Conservation (phyloP, 495 filamentous ascomycete genomes). For the Penicillium coffeae region DNA sequence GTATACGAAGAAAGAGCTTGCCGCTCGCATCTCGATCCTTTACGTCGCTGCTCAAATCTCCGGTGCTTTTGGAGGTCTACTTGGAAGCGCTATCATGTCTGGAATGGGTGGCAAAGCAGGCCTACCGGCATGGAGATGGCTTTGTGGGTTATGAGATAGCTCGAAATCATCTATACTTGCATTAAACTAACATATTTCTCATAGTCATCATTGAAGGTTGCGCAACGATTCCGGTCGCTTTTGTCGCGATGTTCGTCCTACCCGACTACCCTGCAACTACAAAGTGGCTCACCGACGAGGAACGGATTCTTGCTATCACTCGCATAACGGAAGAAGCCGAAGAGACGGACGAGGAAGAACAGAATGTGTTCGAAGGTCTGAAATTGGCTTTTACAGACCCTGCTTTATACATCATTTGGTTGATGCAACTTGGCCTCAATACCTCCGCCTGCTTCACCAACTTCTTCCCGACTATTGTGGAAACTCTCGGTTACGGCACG, state of each 20-base stretch:
- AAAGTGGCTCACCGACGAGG: conserved; percentile 31
- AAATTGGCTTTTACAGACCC: conserved; percentile 39
- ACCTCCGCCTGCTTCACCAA: conserved; percentile 38
- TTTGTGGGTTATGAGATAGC: conserved; percentile 22
- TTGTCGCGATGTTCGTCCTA: conserved; percentile 27
- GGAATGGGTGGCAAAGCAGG: conserved; percentile 29
- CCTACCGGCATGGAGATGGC: conserved; percentile 37
- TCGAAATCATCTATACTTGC: neutral
- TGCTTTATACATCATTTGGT: conserved; percentile 35
- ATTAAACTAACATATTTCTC: neutral
- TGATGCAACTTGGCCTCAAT: conserved; percentile 36
- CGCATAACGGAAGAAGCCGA: conserved; percentile 31
- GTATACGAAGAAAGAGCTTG: conserved; percentile 49
- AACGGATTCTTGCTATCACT: conserved; percentile 35
- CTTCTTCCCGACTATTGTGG: conserved; percentile 43
- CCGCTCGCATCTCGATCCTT: conserved; percentile 48
- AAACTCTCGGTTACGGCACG: conserved; percentile 33
- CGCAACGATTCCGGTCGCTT: conserved; percentile 24
- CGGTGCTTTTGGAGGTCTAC: conserved; percentile 53
- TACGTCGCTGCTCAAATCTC: conserved; percentile 52
- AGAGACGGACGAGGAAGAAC: conserved; percentile 37
- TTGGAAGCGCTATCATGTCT: conserved; percentile 42
- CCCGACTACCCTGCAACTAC: conserved; percentile 39
- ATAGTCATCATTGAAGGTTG: conserved; percentile 30
- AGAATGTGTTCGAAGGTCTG: conserved; percentile 33